Evolutionary conservation across 106 monocot species (phyloP), one percentile per base, ranked within the genome.

Genomic region (Dendrobium nobile): DNA sequence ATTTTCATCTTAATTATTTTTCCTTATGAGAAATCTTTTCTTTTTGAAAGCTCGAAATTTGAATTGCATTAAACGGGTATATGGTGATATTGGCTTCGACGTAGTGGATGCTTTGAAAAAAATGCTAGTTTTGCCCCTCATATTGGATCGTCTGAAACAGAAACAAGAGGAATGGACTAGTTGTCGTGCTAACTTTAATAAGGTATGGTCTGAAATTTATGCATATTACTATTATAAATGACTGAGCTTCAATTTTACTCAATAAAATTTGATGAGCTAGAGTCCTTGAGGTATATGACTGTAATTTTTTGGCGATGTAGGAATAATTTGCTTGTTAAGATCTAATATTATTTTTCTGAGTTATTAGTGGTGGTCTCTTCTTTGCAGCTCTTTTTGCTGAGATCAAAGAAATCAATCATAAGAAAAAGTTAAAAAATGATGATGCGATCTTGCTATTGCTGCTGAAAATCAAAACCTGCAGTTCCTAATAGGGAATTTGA

Each of bases 221-320:
- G 87, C 89, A 54, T 89, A 92, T 68, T 92, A 95, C 59, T 89
- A 95, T 84, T 85, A 95, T 54, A 92, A 91, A 78, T 95, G 90
- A 67, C 90, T 92, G 81, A 95, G 95, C 80, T 90, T 92, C 89
- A 90, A 90, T 78, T 95, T 92, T 80, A 95, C 91, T 79, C 92
- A 95, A 75, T 89, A 90, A 67, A 92, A 95, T 75, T 75, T 86
- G 80, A 92, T 89, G 85, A 95, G 61, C 82, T 83, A 91, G 83
- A 86, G 28, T 28, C 28, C 28, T 28, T 28, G 28, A 28, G 28
- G 0, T 28, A 28, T 28, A 0, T 28, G 28, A 1, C 28, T 28
- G 28, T 28, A 28, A 28, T 28, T 28, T 28, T 28, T 28, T 28
- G 28, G 28, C 0, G 28, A 28, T 28, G 28, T 28, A 28, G 28